A percentile compares a stretch with the other conserved stretches of the same genome.
Evolutionary conservation across 2,329 filamentous ascomycete genomes (phyloP).

Genomic region (Sclerotinia subarctica): DNA sequence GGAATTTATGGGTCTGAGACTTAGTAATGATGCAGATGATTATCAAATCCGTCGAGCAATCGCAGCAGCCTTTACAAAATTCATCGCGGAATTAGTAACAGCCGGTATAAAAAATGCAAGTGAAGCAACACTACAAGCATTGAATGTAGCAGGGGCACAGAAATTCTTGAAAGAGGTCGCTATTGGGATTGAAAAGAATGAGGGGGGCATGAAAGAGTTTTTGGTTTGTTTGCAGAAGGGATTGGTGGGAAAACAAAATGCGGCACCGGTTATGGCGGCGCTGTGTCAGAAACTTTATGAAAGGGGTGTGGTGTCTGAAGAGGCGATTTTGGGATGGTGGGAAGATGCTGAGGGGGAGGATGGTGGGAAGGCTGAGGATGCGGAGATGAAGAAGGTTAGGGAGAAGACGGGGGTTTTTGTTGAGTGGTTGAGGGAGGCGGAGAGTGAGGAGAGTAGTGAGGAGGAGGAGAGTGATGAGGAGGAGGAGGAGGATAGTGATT

Average conservation of each 20-base stretch:
- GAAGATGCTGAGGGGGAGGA: slow-evolving; percentile 29
- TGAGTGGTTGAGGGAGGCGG: slow-evolving; percentile 77
- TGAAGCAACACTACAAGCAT: slow-evolving; percentile 48
- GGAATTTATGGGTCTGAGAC: slow-evolving; percentile 89
- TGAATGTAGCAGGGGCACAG: slow-evolving; percentile 61
- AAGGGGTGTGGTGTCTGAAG: slow-evolving; percentile 81
- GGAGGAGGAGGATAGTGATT: slow-evolving; percentile 1
- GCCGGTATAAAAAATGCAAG: slow-evolving; percentile 40
- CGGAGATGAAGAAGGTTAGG: slow-evolving; percentile 8
- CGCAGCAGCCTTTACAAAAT: slow-evolving; percentile 78
- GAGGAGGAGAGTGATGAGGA: slow-evolving; percentile 54
- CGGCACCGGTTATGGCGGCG: slow-evolving; percentile 68
- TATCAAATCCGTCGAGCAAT: slow-evolving; percentile 84
- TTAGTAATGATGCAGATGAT: slow-evolving; percentile 87
- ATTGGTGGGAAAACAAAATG: slow-evolving; percentile 61
- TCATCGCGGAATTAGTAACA: slow-evolving; percentile 67
- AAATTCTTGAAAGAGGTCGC: slow-evolving; percentile 59
- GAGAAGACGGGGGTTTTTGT: slow-evolving; percentile 71
- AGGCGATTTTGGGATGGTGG: slow-evolving; percentile 89
- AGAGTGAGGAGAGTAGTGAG: slow-evolving; percentile 60
- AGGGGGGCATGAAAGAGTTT: slow-evolving; percentile 80
- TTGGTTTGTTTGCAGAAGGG: slow-evolving; percentile 79
- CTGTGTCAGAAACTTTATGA: slow-evolving; percentile 82
- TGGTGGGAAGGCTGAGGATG: background rate
- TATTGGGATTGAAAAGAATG: slow-evolving; percentile 59